Base-by-base conservation (phyloP, 208 protist species). In the Leishmania amazonensis region DNA sequence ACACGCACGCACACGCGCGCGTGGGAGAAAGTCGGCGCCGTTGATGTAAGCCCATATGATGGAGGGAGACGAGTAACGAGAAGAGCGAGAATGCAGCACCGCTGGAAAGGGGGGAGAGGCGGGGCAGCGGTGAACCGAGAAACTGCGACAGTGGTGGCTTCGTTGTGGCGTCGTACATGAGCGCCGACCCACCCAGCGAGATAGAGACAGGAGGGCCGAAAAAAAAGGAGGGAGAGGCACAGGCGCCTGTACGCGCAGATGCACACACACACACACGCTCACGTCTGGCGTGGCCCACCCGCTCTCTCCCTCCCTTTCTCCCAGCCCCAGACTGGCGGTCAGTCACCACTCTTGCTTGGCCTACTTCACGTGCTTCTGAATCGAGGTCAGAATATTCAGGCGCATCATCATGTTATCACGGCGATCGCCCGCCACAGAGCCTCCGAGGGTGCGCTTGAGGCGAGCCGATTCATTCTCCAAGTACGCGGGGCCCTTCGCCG, bases 321-420 rank as follows among this genome's bases (percentile, higher is more conserved):
- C 24, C 74, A 54, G 21, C 17, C 17, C 3, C n/a, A 31, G 8
- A 49, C 38, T 11, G 49, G 15, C 21, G 9, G 1, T n/a, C n/a
- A 35, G 13, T 15, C 45, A 45, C 15, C 78, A 5, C 42, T 21
- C 28, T n/a, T 31, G 38, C 24, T 4, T 31, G 24, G 57, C 21
- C 60, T 68, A 82, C 49, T 62, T 19, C 7, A 83, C 13, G 17
- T 83, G 24, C 45, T 89, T 72, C 76, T 87, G 72, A 51, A 91
- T 81, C 1, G 91, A 76, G 38, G 67, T 53, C 38, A 95, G 83
- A 79, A 95, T 91, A 83, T 95, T 93, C 65, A 74, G 24, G 57
- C 91, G 91, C 13, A 81, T 71, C 57, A 85, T 84, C 83, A 95
- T 78, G 73, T 78, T 70, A 77, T 95, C 91, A 40, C 89, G 85